These are phyloP conservation scores for Chlorella vulgaris DNA, from an alignment of 139 green algal genomes.

Conservation along the genomic window DNA sequence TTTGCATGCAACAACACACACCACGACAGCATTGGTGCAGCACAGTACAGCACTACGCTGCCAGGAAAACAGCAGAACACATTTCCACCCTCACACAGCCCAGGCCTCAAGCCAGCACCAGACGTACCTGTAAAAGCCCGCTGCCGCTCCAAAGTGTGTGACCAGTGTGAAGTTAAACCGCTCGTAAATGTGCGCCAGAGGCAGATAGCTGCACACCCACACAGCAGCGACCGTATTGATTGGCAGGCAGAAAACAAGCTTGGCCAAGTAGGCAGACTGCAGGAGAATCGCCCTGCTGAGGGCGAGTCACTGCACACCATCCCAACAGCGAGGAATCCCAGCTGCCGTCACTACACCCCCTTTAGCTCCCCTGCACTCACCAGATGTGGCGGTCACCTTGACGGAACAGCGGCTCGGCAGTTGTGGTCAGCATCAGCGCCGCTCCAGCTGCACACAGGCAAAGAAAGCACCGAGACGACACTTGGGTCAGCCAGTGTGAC, in stretches of 20 bases:
- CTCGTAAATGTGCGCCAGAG: constrained; percentile 96
- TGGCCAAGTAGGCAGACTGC: no score
- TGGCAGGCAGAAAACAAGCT: no score
- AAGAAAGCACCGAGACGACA: not conserved
- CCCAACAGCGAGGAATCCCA: no score
- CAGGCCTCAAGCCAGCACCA: not conserved
- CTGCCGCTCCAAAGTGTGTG: constrained; percentile 62
- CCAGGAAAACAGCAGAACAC: no score
- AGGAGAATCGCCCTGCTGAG: constrained; percentile 5
- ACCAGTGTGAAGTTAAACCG: constrained; percentile 69
- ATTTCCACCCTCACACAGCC: no score
- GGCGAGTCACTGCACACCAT: not conserved
- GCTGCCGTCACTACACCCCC: no score
- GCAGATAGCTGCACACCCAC: constrained; percentile 75
- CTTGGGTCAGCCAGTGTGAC: no score
- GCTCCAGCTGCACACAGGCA: constrained; percentile 7
- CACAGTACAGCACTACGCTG: no score
- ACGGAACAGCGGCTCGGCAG: not conserved
- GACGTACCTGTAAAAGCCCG: constrained; percentile 84
- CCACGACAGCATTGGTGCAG: no score
- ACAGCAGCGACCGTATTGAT: constrained; percentile 62
- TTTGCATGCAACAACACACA: no score
- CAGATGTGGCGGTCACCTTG: constrained; percentile 32
- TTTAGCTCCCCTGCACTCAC: no score
- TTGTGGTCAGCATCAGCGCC: not conserved